phyloP scores from a whole-genome alignment of 1,284 basidiomycete species.

The Neonothopanus nambi region DNA sequence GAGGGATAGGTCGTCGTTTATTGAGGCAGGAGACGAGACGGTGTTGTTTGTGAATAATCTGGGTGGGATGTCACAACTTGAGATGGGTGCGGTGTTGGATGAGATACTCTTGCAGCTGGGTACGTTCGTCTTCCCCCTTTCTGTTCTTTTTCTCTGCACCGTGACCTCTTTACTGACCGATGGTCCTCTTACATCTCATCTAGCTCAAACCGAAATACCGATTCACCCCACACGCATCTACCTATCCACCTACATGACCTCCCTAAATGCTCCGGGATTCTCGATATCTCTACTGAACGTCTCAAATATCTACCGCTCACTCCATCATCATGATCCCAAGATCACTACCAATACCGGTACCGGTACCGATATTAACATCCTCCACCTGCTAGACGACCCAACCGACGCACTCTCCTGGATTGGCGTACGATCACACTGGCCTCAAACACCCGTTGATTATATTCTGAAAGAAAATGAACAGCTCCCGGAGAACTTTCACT shows the following conservation, averaged over 20 bases:
- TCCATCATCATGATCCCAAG: slow-evolving; percentile 4
- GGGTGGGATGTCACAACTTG: slow-evolving; percentile 53
- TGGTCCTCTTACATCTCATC: no score
- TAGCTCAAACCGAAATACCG: slow-evolving; percentile 19
- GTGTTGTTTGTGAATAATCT: slow-evolving; percentile 57
- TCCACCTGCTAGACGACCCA: slow-evolving; percentile 32
- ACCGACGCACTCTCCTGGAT: slow-evolving; percentile 36
- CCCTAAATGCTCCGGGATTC: slow-evolving; percentile 40
- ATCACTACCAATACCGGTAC: no score
- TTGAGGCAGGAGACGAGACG: slow-evolving; percentile 29
- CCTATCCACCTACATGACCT: slow-evolving; percentile 38
- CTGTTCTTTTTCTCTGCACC: background rate
- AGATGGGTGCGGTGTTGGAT: slow-evolving; percentile 50
- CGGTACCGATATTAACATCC: slow-evolving; percentile 17
- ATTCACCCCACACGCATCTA: slow-evolving; percentile 35
- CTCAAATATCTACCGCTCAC: slow-evolving; percentile 21
- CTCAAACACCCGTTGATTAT: background rate
- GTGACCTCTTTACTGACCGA: background rate
- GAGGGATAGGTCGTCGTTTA: background rate
- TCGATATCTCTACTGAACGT: slow-evolving; percentile 37
- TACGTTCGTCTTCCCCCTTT: slow-evolving; percentile 19
- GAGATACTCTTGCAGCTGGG: slow-evolving; percentile 43
- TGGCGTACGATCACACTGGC: slow-evolving; percentile 26
- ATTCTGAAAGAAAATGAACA: no score
- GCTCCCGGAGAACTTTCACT: no score